These are phyloP conservation scores for Amylocarpus encephaloides DNA, from an alignment of 2,329 filamentous ascomycete genomes.

Conservation along the genomic window DNA sequence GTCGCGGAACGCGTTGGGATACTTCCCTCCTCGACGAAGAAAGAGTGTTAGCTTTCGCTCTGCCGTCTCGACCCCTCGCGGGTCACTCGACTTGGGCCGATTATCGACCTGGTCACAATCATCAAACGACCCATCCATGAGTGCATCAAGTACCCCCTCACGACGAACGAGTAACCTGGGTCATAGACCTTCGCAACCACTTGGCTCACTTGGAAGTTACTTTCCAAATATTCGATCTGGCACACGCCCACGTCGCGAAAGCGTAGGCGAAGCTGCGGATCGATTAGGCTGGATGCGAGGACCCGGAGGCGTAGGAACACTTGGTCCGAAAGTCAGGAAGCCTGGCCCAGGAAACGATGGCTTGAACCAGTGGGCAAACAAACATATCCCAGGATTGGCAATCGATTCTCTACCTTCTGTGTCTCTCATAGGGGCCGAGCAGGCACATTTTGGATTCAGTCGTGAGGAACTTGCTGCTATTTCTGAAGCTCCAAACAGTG, in stretches of 20 bases:
- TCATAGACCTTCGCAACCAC: constrained; percentile 16
- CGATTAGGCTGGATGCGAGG: constrained; percentile 64
- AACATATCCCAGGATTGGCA: constrained; percentile 73
- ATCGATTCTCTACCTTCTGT: constrained; percentile 62
- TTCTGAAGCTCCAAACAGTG: constrained; percentile 35
- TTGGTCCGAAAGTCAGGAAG: constrained; percentile 61
- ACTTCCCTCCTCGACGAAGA: constrained; percentile 91
- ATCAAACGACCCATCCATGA: constrained; percentile 18
- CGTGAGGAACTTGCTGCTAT: constrained; percentile 33
- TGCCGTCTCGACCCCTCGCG: constrained; percentile 55
- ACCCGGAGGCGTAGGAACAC: constrained; percentile 81
- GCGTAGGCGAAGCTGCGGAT: constrained; percentile 32
- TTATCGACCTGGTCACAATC: constrained; percentile 16
- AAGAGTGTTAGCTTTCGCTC: constrained; percentile 52
- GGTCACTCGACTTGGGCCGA: constrained; percentile 24
- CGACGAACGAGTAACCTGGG: constrained; percentile 24
- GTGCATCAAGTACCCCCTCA: constrained; percentile 21
- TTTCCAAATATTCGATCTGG: constrained; percentile 21
- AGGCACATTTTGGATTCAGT: constrained; percentile 47
- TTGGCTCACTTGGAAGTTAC: constrained; percentile 20
- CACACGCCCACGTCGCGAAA: constrained; percentile 26
- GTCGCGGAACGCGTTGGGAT: constrained; percentile 73
- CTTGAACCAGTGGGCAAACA: constrained; percentile 76
- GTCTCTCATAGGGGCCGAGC: constrained; percentile 57
- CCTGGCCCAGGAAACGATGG: constrained; percentile 81